A percentile compares a stretch with the other conserved stretches of the same genome.
These are phyloP conservation scores for Zymoseptoria passerinii DNA, from an alignment of 2,329 filamentous ascomycete genomes.

Conservation along the genomic window DNA sequence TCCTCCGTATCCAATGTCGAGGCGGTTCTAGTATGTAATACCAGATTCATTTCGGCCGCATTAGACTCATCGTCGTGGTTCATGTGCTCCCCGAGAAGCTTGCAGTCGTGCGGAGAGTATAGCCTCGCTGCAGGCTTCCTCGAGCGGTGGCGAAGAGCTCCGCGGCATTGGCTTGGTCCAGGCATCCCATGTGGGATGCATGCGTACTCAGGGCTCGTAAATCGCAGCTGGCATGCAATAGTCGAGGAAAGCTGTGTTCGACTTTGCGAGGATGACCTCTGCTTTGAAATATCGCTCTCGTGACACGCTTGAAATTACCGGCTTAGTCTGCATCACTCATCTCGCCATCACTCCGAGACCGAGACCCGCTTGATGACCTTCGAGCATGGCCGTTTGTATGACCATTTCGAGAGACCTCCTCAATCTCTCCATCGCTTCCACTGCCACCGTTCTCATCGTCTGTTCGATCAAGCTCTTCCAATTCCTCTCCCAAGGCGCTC, in stretches of 20 bases:
- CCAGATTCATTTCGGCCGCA: too few species aligned
- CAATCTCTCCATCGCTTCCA: constrained; percentile 18
- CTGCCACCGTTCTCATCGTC: constrained; percentile 37
- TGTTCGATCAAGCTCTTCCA: constrained; percentile 62
- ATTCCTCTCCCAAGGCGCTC: constrained; percentile 68
- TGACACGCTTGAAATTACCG: background rate
- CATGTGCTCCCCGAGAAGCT: too few species aligned
- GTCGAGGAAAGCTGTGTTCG: background rate
- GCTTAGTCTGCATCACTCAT: constrained; percentile 21
- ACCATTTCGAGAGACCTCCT: constrained; percentile 15
- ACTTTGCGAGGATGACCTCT: background rate
- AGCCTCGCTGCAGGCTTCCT: too few species aligned
- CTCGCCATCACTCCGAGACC: constrained; percentile 11
- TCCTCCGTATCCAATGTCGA: too few species aligned
- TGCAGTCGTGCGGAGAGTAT: too few species aligned
- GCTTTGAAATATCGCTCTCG: background rate
- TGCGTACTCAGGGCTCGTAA: background rate
- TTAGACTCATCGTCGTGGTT: too few species aligned
- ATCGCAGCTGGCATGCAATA: background rate
- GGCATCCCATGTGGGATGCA: too few species aligned
- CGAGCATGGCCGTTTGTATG: constrained; percentile 12
- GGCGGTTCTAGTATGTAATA: too few species aligned
- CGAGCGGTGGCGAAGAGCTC: too few species aligned
- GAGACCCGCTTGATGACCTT: background rate
- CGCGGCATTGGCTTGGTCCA: too few species aligned